A percentile compares a stretch with the other conserved stretches of the same genome.
phyloP scores from a whole-genome alignment of 305 asterid genomes.

The Solanum chacoense region DNA sequence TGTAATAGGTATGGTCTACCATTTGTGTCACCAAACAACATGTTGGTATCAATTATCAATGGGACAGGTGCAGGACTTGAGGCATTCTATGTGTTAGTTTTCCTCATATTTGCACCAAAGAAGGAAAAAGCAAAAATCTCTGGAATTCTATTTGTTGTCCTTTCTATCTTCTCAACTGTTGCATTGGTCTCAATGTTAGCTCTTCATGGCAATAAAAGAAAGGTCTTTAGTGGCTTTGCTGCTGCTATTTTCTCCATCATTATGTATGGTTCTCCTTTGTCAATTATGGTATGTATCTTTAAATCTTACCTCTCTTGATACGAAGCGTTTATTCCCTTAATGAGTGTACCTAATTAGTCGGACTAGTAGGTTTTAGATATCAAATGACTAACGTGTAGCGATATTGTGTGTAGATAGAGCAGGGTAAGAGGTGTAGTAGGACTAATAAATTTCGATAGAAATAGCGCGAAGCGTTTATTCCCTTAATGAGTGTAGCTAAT shows the following conservation, averaged over 20 bases:
- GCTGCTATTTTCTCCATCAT: conserved; percentile 47
- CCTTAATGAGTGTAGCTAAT: not conserved
- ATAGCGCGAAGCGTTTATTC: not conserved
- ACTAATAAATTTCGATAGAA: no score
- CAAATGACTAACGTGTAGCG: not conserved
- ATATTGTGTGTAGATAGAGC: no score
- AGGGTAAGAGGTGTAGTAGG: no score
- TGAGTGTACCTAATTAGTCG: not conserved
- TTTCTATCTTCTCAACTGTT: conserved; percentile 32
- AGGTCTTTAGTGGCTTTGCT: conserved; percentile 43
- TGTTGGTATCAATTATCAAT: conserved; percentile 33
- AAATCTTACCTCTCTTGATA: not conserved
- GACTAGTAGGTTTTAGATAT: not conserved
- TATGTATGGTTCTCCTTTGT: conserved; percentile 67
- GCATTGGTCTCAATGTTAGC: conserved; percentile 46
- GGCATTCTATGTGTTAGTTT: conserved; percentile 37
- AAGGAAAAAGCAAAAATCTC: conserved; percentile 45
- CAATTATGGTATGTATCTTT: conserved; percentile 41
- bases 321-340: not conserved
- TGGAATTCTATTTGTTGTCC: conserved; percentile 29
- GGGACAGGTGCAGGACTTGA: conserved; percentile 47
- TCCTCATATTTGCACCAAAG: conserved; percentile 43
- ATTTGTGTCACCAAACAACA: conserved; percentile 31
- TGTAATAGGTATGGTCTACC: conserved; percentile 33
- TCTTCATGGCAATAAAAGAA: conserved; percentile 27